Evolutionary conservation across 2,329 filamentous ascomycete genomes (phyloP).

Genomic region (Parasarocladium wereldwijsianum): DNA sequence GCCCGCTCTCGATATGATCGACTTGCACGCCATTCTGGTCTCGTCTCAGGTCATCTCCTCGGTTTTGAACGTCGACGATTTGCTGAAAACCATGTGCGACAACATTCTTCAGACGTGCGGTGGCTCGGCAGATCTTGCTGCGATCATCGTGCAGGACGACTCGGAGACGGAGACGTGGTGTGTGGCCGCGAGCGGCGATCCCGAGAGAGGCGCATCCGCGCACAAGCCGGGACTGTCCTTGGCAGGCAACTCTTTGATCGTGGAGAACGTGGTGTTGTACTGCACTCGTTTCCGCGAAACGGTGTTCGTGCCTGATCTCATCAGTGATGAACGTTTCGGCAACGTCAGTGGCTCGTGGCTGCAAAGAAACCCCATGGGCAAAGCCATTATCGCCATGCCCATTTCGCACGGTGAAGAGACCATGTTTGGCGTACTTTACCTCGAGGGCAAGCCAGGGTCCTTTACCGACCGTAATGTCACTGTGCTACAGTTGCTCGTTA

Average conservation of each 20-base stretch:
- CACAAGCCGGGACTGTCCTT: slow-evolving; percentile 53
- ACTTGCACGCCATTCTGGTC: slow-evolving; percentile 63
- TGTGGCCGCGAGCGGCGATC: slow-evolving; percentile 59
- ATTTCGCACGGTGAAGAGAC: slow-evolving; percentile 62
- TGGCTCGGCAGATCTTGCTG: slow-evolving; percentile 52
- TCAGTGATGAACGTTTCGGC: slow-evolving; percentile 63
- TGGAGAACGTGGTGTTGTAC: slow-evolving; percentile 63
- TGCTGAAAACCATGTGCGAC: slow-evolving; percentile 68
- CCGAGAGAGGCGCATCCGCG: slow-evolving; percentile 51
- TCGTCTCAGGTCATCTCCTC: slow-evolving; percentile 71
- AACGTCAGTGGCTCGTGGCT: slow-evolving; percentile 60
- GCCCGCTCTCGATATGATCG: slow-evolving; percentile 69
- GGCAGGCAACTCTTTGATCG: slow-evolving; percentile 51
- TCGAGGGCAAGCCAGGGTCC: slow-evolving; percentile 59
- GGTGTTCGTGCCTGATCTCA: slow-evolving; percentile 59
- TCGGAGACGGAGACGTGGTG: slow-evolving; percentile 48
- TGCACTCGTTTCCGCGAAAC: slow-evolving; percentile 62
- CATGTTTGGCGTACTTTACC: slow-evolving; percentile 59
- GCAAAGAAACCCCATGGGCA: slow-evolving; percentile 52
- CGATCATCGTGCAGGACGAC: slow-evolving; percentile 55
- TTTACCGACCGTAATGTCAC: slow-evolving; percentile 63
- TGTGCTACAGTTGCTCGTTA: slow-evolving; percentile 56
- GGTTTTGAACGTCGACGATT: slow-evolving; percentile 58
- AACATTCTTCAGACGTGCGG: slow-evolving; percentile 69
- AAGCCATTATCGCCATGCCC: slow-evolving; percentile 65